Conservation (phyloP, 1,284 basidiomycete genomes). For the Cryptococcus hybrid region DNA sequence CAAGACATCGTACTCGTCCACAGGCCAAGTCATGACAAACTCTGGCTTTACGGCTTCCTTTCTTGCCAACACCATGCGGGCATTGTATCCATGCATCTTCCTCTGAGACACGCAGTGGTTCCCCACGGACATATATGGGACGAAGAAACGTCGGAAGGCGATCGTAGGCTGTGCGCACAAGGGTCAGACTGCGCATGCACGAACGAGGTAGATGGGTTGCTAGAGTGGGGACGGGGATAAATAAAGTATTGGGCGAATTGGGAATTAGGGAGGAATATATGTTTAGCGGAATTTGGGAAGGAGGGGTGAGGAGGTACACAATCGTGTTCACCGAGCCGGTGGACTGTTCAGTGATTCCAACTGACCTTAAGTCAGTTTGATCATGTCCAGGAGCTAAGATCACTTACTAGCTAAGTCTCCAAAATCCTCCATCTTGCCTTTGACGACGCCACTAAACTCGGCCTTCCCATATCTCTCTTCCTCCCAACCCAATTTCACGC, state of each 20-base stretch:
- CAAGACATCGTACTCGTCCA: slow-evolving; percentile 38
- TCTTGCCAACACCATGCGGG: slow-evolving; percentile 35
- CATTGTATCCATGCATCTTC: slow-evolving; percentile 16
- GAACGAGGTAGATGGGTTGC: background rate
- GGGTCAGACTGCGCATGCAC: background rate
- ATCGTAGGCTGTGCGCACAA: slow-evolving; percentile 38
- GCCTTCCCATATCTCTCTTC: slow-evolving; percentile 5
- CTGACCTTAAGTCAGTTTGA: background rate
- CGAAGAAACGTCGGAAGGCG: slow-evolving; percentile 17
- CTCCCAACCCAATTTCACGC: slow-evolving; percentile 18
- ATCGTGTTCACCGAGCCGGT: slow-evolving; percentile 3
- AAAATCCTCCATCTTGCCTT: background rate
- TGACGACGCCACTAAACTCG: too few species aligned
- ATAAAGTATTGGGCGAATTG: background rate
- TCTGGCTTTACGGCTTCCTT: slow-evolving; percentile 19
- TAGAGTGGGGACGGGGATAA: slow-evolving; percentile 14
- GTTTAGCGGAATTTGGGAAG: background rate
- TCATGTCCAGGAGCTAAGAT: background rate
- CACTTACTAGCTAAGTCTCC: background rate
- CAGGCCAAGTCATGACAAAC: slow-evolving; percentile 37
- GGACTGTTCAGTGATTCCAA: background rate
- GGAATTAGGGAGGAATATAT: slow-evolving; percentile 1
- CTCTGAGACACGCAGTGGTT: slow-evolving; percentile 7
- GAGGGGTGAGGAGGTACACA: slow-evolving; percentile 6
- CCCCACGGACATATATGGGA: slow-evolving; percentile 21